Evolutionary conservation across 2,329 filamentous ascomycete genomes (phyloP), one percentile per base, ranked within the genome.

Genomic region (Arthrobotrys megalospora): DNA sequence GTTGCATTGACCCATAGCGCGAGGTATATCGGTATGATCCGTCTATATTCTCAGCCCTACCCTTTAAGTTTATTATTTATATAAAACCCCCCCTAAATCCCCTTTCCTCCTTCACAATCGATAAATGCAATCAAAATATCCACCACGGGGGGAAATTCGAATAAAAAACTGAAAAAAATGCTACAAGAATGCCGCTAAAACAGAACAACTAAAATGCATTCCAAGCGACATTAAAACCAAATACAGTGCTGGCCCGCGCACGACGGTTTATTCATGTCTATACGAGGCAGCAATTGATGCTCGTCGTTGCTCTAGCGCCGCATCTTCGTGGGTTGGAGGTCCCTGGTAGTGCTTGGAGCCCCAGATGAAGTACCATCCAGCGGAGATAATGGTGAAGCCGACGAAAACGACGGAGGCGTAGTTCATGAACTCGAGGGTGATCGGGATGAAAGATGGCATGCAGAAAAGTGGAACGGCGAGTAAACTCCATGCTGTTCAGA

Each of bases 361-460:
- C 90, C 90, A 92, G 64, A 87, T 86, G 80, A 89, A 85, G 85
- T 93, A 93, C 91, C 91, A 93, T 6, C 85, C 83, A 8, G 86
- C 87, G 0, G 91, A 89, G 72, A 93, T 87, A 45, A 86, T 60
- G 68, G 88, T 87, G 79, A 92, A 91, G 4, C 86, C 90, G 28
- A 91, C 88, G 81, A 93, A 92, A n/a, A 93, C 91, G 38, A 90
- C 91, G 12, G 90, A 90, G 0, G 91, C 91, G 83, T 92, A 93
- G 86, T 93, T 93, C 86, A 93, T 91, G 45, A 86, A 87, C 16
- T 84, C 83, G 5, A 87, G 84, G 0, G 87, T 87, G 45, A 91
- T 89, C 5, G 89, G 89, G n/a, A 92, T 85, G 50, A 84, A 84
- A 0, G 89, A 87, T 0, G 91, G 91, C 90, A 92, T 92, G 84